Conservation (phyloP, 1,284 basidiomycete species). For the Marasmius tenuissimus region DNA sequence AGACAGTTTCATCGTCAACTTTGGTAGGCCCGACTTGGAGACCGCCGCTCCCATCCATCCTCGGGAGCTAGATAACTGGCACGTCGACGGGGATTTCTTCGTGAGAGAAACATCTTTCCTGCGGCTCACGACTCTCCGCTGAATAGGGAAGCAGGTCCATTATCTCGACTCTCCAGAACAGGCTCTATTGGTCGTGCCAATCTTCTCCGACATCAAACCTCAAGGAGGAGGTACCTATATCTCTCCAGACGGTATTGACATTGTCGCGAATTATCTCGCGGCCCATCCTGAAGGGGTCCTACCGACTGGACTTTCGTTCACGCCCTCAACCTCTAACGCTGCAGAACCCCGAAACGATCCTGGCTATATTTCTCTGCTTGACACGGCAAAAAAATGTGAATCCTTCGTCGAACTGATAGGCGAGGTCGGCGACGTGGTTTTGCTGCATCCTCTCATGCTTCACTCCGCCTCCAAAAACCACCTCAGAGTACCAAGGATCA, state of each 20-base stretch:
- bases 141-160: slow-evolving; percentile 38
- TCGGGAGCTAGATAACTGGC: slow-evolving; percentile 56
- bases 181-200: slow-evolving; percentile 57
- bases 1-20: slow-evolving; percentile 61
- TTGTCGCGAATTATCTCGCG: slow-evolving; percentile 54
- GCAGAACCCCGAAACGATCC: slow-evolving; percentile 38
- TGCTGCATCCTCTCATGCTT: slow-evolving; percentile 64
- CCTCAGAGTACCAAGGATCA: slow-evolving; percentile 50
- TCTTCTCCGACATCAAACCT: slow-evolving; percentile 53
- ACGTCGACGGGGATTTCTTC: slow-evolving; percentile 67
- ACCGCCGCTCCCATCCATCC: slow-evolving; percentile 33
- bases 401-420: slow-evolving; percentile 59
- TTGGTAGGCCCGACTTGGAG: slow-evolving; percentile 47
- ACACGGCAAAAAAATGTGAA: slow-evolving; percentile 40
- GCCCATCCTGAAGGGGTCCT: slow-evolving; percentile 55
- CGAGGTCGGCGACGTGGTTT: slow-evolving; percentile 57
- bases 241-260: slow-evolving; percentile 50
- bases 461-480: slow-evolving; percentile 65
- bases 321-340: slow-evolving; percentile 40
- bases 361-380: slow-evolving; percentile 42
- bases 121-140: background rate
- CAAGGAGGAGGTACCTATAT: slow-evolving; percentile 59
- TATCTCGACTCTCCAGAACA: slow-evolving; percentile 65
- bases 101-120: slow-evolving; percentile 24
- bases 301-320: slow-evolving; percentile 44